Conservation (phyloP, 306 rosid genomes). For the barrel medic (Medicago truncatula) region DNA sequence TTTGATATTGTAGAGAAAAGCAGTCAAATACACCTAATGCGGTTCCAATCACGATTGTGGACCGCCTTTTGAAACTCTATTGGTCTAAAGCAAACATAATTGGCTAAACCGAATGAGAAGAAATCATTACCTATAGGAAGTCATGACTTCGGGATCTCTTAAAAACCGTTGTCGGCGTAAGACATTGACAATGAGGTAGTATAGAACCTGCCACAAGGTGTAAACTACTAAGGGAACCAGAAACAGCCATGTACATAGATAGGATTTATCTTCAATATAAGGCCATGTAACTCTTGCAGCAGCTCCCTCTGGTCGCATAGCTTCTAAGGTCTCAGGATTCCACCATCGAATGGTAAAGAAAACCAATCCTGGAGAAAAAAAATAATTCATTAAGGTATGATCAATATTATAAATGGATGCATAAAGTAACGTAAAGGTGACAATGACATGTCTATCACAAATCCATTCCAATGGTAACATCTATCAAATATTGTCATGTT, state of each 20-base stretch:
- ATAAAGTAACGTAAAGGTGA: constrained; percentile 31
- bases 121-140: constrained; percentile 72
- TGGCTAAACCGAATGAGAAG: background rate
- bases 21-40: background rate
- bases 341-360: constrained; percentile 97
- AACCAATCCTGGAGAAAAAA: constrained; percentile 68
- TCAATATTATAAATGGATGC: constrained; percentile 5
- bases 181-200: constrained; percentile 86
- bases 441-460: constrained; percentile 18
- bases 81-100: background rate
- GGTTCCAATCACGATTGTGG: background rate
- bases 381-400: constrained; percentile 20
- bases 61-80: background rate
- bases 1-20: background rate
- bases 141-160: constrained; percentile 96
- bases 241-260: constrained; percentile 86
- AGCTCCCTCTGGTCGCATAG: constrained; percentile 80
- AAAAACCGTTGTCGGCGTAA: constrained; percentile 81
- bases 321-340: constrained; percentile 80
- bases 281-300: constrained; percentile 79
- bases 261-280: constrained; percentile 72
- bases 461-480: constrained; percentile 17
- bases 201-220: constrained; percentile 83
- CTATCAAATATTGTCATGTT: background rate
- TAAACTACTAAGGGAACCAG: constrained; percentile 80